Evolutionary conservation across 768 basidiomycete genomes (phyloP).

Genomic region (Psilocybe cubensis): DNA sequence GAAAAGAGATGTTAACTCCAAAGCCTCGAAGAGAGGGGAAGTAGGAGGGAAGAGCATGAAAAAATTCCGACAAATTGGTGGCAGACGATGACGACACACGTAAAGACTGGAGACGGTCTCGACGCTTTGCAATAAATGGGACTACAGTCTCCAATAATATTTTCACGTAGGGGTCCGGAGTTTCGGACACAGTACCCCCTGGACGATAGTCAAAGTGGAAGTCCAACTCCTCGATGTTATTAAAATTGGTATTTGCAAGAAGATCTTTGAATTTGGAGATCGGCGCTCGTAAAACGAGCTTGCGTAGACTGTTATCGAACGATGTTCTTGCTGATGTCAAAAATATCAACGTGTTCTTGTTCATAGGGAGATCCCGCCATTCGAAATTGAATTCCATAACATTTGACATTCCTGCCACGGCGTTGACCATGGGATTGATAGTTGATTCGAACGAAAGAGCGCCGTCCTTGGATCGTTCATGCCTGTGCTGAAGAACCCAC

Average conservation of each 20-base stretch:
- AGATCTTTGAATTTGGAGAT: slow-evolving; percentile 34
- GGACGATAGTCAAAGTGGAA: slow-evolving; percentile 35
- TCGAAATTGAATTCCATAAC: slow-evolving; percentile 38
- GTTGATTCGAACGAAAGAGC: slow-evolving; percentile 23
- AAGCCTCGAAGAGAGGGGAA: slow-evolving; percentile 30
- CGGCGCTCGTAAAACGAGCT: slow-evolving; percentile 34
- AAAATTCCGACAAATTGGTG: slow-evolving; percentile 36
- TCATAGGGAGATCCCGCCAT: slow-evolving; percentile 40
- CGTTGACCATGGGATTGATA: slow-evolving; percentile 33
- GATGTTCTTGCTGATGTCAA: slow-evolving; percentile 28
- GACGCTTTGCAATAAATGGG: slow-evolving; percentile 34
- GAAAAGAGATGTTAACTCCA: slow-evolving; percentile 23
- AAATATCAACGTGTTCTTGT: slow-evolving; percentile 30
- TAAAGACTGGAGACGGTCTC: slow-evolving; percentile 30
- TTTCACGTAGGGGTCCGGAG: slow-evolving; percentile 7
- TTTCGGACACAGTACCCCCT: not conserved
- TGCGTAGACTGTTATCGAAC: slow-evolving; percentile 34
- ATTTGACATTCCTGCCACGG: slow-evolving; percentile 36
- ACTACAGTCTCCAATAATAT: slow-evolving; percentile 28
- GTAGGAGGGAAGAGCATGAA: slow-evolving; percentile 25
- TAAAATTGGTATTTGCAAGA: slow-evolving; percentile 30
- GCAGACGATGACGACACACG: slow-evolving; percentile 34
- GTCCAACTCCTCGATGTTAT: slow-evolving; percentile 34
- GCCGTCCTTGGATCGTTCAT: not conserved
- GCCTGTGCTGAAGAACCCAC: not conserved